phyloP scores from a whole-genome alignment of 345 rosid genomes.

The Pistacia vera region DNA sequence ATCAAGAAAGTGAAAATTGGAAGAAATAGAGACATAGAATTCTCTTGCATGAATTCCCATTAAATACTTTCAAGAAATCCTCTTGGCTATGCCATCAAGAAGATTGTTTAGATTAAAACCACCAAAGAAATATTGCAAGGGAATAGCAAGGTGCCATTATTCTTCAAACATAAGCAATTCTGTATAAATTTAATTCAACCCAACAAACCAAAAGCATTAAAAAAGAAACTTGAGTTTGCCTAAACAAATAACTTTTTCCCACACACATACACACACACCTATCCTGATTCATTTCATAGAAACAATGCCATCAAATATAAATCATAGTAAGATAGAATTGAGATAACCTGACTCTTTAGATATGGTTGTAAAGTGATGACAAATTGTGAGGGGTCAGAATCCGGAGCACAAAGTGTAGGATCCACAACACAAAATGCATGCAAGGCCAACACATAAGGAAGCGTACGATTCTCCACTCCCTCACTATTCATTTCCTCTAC shows the following conservation, averaged over 20 bases:
- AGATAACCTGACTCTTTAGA: conserved; percentile 87
- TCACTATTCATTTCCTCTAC: conserved; percentile 80
- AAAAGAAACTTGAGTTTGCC: not conserved
- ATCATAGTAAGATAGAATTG: conserved; percentile 1
- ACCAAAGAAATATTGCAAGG: not conserved
- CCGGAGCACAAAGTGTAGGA: conserved; percentile 88
- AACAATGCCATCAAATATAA: not conserved
- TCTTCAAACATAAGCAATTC: not conserved
- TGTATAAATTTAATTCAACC: not conserved
- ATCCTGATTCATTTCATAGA: not conserved
- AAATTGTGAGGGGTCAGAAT: conserved; percentile 91
- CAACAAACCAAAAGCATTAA: not conserved
- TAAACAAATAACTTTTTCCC: not conserved
- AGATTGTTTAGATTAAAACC: not conserved
- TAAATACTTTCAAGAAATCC: not conserved
- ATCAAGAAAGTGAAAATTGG: not conserved
- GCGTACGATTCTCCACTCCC: conserved; percentile 64
- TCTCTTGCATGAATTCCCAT: not conserved
- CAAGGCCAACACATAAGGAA: conserved; percentile 84
- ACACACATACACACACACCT: not conserved
- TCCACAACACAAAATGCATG: conserved; percentile 97
- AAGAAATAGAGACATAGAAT: not conserved
- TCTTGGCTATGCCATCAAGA: conserved; percentile 3
- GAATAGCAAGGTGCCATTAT: not conserved
- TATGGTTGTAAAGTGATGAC: conserved; percentile 94